These are phyloP conservation scores for Tylopilus sp. DNA, from an alignment of 768 basidiomycete species.

Conservation along the genomic window DNA sequence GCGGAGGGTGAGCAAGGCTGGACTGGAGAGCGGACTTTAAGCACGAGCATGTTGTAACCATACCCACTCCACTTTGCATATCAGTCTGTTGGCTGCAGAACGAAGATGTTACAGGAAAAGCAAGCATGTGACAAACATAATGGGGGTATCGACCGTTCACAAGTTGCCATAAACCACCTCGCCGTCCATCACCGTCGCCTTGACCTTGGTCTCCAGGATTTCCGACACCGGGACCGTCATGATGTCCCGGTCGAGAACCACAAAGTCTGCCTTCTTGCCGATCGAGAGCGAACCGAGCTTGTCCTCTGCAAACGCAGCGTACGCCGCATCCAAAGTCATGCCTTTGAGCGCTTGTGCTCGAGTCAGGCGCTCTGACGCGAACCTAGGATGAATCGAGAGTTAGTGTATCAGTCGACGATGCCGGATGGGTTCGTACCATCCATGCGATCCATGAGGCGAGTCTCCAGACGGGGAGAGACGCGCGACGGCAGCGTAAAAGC, in stretches of 20 bases:
- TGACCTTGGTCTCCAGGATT: constrained; percentile 63
- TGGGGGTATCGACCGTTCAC: constrained; percentile 11
- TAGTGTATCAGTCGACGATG: background rate
- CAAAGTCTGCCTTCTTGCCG: constrained; percentile 88
- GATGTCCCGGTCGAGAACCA: constrained; percentile 78
- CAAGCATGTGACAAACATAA: too few relatives aligned
- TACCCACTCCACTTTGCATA: constrained; percentile 11
- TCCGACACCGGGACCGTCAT: constrained; percentile 60
- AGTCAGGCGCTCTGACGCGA: constrained; percentile 67
- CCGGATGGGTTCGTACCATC: constrained; percentile 57
- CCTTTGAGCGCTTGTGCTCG: constrained; percentile 82
- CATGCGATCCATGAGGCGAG: constrained; percentile 78
- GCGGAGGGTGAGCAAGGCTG: constrained; percentile 90
- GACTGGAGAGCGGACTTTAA: constrained; percentile 71
- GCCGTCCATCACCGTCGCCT: constrained; percentile 76
- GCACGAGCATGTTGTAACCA: constrained; percentile 7
- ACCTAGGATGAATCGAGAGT: constrained; percentile 50
- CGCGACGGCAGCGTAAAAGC: constrained; percentile 87
- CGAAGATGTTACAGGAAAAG: background rate
- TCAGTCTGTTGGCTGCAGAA: background rate
- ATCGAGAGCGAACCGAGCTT: constrained; percentile 65
- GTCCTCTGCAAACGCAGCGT: constrained; percentile 77
- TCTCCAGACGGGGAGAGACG: constrained; percentile 63
- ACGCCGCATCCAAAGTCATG: constrained; percentile 88
- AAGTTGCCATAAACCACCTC: constrained; percentile 55